Percentiles rank a stretch among this genome's conserved stretches.
phyloP scores from a whole-genome alignment of 129 eudicot genomes.

The Helichrysum umbraculigerum region DNA sequence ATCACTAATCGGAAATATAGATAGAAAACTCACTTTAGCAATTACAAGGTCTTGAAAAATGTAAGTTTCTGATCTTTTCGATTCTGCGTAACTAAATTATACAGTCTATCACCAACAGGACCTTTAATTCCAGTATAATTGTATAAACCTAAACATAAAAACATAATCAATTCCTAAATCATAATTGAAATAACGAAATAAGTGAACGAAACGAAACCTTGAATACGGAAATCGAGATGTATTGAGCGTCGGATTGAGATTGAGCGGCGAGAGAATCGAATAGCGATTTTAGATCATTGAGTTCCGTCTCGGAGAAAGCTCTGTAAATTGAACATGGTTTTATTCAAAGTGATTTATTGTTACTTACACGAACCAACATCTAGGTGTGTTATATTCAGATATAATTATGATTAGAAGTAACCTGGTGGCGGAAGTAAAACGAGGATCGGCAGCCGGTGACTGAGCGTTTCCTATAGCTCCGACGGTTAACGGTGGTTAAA shows the following conservation, averaged over 20 bases:
- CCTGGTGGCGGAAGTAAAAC: slow-evolving; percentile 64
- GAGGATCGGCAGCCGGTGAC: slow-evolving; percentile 62
- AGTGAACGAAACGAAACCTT: slow-evolving; percentile 48
- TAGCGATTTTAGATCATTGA: slow-evolving; percentile 61
- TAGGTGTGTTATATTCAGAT: background rate
- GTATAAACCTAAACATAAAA: slow-evolving; percentile 47
- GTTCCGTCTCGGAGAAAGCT: slow-evolving; percentile 61
- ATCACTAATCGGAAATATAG: background rate
- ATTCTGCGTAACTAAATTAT: slow-evolving; percentile 62
- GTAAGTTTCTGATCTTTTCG: slow-evolving; percentile 71
- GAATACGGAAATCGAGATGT: slow-evolving; percentile 59
- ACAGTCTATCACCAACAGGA: slow-evolving; percentile 73
- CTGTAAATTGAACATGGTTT: slow-evolving; percentile 30
- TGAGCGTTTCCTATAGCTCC: slow-evolving; percentile 63
- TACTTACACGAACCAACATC: background rate
- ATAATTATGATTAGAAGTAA: background rate
- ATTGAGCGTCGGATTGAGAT: slow-evolving; percentile 51
- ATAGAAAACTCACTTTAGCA: slow-evolving; percentile 64
- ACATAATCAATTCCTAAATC: background rate
- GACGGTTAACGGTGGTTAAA: background rate
- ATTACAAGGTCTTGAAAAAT: slow-evolving; percentile 89
- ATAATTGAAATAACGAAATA: background rate
- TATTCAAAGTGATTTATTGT: background rate
- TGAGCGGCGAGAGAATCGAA: slow-evolving; percentile 68
- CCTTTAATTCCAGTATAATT: slow-evolving; percentile 72